Evolutionary conservation across 2,329 filamentous ascomycete genomes (phyloP), one percentile per base, ranked within the genome.

Genomic region (Curvularia spicifera): DNA sequence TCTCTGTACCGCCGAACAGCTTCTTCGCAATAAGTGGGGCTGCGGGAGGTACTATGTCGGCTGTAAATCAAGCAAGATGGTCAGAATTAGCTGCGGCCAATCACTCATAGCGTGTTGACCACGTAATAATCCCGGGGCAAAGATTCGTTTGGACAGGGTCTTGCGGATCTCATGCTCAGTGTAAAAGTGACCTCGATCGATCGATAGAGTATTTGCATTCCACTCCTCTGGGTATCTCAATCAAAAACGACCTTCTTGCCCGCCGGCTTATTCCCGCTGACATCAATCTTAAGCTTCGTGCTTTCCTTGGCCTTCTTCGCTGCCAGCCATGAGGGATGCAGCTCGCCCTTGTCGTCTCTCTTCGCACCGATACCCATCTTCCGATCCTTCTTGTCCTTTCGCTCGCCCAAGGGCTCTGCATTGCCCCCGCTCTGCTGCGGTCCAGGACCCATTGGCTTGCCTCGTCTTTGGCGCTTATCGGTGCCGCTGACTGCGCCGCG

Each of bases 241-340:
- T 87, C 85, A 75, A 89, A 89, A 7, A 81, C 81, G 49, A 88
- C 81, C 78, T 87, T 88, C 79, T 84, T 88, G 26, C 86, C 86
- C 54, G 80, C 70, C 63, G 87, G 86, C n/a, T 79, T 72, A 43
- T 33, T 24, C 22, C 64, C 66, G 22, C 54, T 55, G 13, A 69
- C 39, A 47, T 70, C 68, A 39, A 79, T 80, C 40, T 68, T 74
- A 48, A 73, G 73, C 69, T 80, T 80, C 71, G 81, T 80, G 67
- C 80, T 80, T 74, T 83, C 81, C 76, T 89, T 89, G 13, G 83
- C 82, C 68, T 80, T 80, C 77, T 84, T 85, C 29, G 84, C 85
- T 6, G 87, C 87, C 72, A 85, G 82, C 87, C 87, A 89, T 53
- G 84, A 87, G 20, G 87, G 87, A 81, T 89, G 87, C 65, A 89